A percentile compares a stretch with the other conserved stretches of the same genome.
Evolutionary conservation across 352 stramenopile genomes (phyloP).

Genomic region (Pythium phragmitis): DNA sequence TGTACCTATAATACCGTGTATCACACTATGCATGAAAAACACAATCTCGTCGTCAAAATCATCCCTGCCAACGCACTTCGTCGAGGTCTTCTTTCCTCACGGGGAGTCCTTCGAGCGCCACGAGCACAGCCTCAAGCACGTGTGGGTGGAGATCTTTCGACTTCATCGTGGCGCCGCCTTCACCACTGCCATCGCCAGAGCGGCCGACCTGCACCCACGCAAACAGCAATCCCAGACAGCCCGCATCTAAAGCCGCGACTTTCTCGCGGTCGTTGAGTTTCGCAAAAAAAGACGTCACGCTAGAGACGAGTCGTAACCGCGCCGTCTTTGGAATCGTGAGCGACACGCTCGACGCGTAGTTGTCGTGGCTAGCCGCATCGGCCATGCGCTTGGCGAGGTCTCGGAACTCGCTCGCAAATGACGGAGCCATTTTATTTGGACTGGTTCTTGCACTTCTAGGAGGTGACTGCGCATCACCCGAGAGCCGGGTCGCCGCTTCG

Average conservation of each 20-base stretch:
- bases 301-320: constrained; percentile 65
- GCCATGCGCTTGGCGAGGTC: constrained; percentile 68
- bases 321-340: constrained; percentile 76
- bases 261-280: constrained; percentile 58
- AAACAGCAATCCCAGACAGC: constrained; percentile 52
- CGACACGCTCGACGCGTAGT: constrained; percentile 76
- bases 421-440: constrained; percentile 34
- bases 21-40: not conserved
- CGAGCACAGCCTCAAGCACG: constrained; percentile 63
- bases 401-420: constrained; percentile 54
- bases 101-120: constrained; percentile 50
- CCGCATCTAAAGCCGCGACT: constrained; percentile 51
- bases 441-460: not conserved
- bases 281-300: constrained; percentile 71
- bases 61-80: constrained; percentile 33
- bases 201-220: constrained; percentile 51
- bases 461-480: constrained; percentile 11
- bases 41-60: not conserved
- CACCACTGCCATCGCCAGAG: not conserved
- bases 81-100: constrained; percentile 62
- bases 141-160: constrained; percentile 46
- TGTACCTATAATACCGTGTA: constrained; percentile 6
- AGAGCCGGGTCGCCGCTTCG: constrained; percentile 12
- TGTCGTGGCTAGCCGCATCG: constrained; percentile 63
- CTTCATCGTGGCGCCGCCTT: not conserved